Evolutionary conservation across 306 rosid species (phyloP).

Genomic region (Coriaria nepalensis): DNA sequence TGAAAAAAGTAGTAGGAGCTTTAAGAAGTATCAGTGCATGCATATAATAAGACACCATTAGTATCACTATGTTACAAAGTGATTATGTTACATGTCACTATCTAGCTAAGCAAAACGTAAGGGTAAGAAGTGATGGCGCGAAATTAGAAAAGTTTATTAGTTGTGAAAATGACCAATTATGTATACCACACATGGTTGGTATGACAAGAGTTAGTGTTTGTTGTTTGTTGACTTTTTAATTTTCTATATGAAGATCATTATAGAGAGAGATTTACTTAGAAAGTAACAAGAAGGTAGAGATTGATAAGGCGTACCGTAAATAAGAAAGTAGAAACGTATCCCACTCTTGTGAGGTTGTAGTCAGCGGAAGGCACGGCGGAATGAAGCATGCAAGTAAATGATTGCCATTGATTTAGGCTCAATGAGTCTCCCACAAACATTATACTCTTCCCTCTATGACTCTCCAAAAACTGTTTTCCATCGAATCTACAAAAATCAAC

Average conservation of each 20-base stretch:
- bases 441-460: conserved; percentile 53
- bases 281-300: too few relatives aligned
- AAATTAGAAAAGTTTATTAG: too few relatives aligned
- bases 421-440: conserved; percentile 93
- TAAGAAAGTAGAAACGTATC: conserved; percentile 49
- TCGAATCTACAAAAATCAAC: conserved; percentile 37
- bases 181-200: too few relatives aligned
- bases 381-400: conserved; percentile 74
- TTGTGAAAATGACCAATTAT: too few relatives aligned
- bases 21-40: too few relatives aligned
- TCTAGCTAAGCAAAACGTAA: not conserved
- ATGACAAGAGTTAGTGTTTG: too few relatives aligned
- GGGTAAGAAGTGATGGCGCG: not conserved
- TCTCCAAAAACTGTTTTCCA: conserved; percentile 46
- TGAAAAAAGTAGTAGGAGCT: conserved; percentile 3
- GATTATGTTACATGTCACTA: too few relatives aligned
- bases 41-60: too few relatives aligned
- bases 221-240: too few relatives aligned
- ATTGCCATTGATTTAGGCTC: conserved; percentile 86
- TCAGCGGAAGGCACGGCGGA: conserved; percentile 36
- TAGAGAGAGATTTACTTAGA: too few relatives aligned
- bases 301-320: conserved; percentile 37
- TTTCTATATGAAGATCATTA: too few relatives aligned
- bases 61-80: too few relatives aligned
- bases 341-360: conserved; percentile 31